Evolutionary conservation across 192 early-diverging fungal species (phyloP).

Genomic region (Cladochytrium replicatum): DNA sequence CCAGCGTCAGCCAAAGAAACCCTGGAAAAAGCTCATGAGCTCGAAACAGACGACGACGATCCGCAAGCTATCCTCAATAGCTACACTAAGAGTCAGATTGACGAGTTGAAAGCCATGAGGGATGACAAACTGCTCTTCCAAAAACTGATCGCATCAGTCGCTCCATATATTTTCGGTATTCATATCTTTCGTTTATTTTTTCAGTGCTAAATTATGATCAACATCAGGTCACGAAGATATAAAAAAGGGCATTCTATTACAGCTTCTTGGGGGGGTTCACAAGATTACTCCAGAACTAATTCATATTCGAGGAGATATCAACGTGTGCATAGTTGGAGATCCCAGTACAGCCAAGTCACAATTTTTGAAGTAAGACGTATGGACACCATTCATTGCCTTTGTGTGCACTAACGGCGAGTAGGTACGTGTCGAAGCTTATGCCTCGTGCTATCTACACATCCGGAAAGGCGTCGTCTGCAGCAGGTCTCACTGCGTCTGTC

Average conservation of each 20-base stretch:
- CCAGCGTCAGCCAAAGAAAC: conserved; percentile 36
- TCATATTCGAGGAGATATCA: conserved; percentile 92
- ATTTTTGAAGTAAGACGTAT: conserved; percentile 83
- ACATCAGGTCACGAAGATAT: conserved; percentile 87
- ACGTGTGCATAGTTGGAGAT: conserved; percentile 95
- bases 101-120: conserved; percentile 64
- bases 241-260: conserved; percentile 90
- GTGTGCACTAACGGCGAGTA: conserved; percentile 20
- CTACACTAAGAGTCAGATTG: conserved; percentile 62
- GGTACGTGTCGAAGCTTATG: conserved; percentile 80
- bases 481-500: conserved; percentile 90
- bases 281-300: conserved; percentile 88
- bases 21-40: conserved; percentile 46
- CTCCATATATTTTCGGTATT: conserved; percentile 81
- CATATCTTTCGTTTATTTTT: not conserved
- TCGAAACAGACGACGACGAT: conserved; percentile 50
- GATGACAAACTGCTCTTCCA: conserved; percentile 55
- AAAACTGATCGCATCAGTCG: conserved; percentile 71
- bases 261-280: conserved; percentile 92
- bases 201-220: conserved; percentile 15
- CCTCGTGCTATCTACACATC: conserved; percentile 93
- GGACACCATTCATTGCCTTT: too few relatives aligned
- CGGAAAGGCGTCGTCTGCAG: conserved; percentile 90
- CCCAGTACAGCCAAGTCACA: conserved; percentile 92
- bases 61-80: conserved; percentile 46